Evolutionary conservation across 768 basidiomycete species (phyloP), one percentile per base, ranked within the genome.

Genomic region (Lactifluus pinguis): DNA sequence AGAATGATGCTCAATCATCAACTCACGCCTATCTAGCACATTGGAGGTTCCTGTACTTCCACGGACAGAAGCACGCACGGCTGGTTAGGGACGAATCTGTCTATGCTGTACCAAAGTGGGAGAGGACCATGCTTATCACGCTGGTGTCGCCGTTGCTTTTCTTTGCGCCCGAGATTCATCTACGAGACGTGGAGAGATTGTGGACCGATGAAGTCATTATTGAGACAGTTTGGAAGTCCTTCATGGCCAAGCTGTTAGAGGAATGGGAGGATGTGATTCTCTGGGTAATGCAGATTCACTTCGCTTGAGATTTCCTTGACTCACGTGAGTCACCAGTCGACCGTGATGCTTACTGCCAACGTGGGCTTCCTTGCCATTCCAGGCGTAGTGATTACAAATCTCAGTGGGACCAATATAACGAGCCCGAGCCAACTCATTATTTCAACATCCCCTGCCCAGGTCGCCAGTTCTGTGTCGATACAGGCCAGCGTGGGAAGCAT

Each of bases 381-480:
- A 4, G 68, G 68, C 25, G 69, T 73, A 1, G 19, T 59, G 29
- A 10, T 55, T 34, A 38, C 34, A 1, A 57, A 47, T 41, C 15
- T 60, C 9, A 41, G 15, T 14, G 48, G 48, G 36, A 14, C 3
- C 19, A 4, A 1, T 17, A 15, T 59, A 36, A 2, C 11, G 30
- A 41, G 32, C 3, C 21, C 29, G n/a, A 54, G 13, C 2, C 13
- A 53, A 1, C 25, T 39, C 7, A 2, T 6, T 2, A 60, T 54
- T 8, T 50, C 44, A 1, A 71, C 77, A 6, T 77, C 78, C 6
- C 65, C 77, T 0, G 74, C 77, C 0, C 80, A 82, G 66, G 76
- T 82, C 8, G 70, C 75, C 5, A 80, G 80, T 67, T 81, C 79
- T 53, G 52, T 79, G 8, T 83, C 82, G 0, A 74, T 78, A 38